Conservation (phyloP, 192 early-diverging fungal species). For the Rhizoclosmatium sp. region DNA sequence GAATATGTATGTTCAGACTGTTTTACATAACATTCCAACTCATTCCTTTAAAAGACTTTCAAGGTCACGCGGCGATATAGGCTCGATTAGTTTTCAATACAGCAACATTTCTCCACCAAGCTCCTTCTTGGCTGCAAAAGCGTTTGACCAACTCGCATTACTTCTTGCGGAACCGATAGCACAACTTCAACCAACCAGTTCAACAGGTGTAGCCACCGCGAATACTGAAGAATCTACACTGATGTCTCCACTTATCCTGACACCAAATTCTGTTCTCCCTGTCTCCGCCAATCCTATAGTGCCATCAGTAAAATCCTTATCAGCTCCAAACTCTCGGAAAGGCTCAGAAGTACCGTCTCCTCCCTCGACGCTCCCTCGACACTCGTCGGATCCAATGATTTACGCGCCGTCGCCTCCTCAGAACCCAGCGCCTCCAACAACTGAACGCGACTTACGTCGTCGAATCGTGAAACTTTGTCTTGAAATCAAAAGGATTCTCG, state of each 20-base stretch:
- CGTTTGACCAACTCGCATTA: conserved; percentile 34
- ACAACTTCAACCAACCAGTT: background rate
- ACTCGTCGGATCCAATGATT: conserved; percentile 20
- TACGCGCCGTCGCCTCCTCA: background rate
- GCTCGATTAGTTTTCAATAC: conserved; percentile 6
- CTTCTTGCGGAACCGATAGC: background rate
- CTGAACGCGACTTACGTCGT: conserved; percentile 40
- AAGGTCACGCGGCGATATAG: background rate
- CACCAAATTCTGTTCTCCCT: background rate
- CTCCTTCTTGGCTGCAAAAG: conserved; percentile 32
- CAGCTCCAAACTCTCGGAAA: background rate
- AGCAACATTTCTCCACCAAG: conserved; percentile 35
- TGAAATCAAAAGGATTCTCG: conserved; percentile 57
- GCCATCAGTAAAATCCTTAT: background rate
- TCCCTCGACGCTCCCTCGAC: conserved; percentile 13
- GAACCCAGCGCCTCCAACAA: background rate
- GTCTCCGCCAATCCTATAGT: background rate
- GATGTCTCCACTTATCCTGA: background rate
- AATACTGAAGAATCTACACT: background rate
- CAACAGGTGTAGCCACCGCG: background rate
- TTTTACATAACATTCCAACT: no score
- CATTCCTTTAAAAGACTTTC: background rate
- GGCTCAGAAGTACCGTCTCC: background rate
- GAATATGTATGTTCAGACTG: background rate
- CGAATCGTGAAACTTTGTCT: conserved; percentile 44